A percentile compares a stretch with the other conserved stretches of the same genome.
These are phyloP conservation scores for Setaria italica DNA, from an alignment of 202 grass and related monocot genomes.

Conservation along the genomic window DNA sequence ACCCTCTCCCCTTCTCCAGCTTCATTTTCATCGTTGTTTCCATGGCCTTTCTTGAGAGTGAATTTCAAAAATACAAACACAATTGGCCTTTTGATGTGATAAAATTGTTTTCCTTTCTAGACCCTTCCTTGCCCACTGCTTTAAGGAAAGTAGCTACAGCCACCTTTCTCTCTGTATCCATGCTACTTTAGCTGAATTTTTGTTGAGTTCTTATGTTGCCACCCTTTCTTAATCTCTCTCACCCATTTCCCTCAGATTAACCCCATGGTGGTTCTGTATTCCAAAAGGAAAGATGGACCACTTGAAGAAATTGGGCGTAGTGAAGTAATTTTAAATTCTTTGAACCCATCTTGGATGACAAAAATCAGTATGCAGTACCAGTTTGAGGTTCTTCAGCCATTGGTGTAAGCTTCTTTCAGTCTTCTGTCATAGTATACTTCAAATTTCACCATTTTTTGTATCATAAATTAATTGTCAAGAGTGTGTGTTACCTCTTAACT, in stretches of 20 bases:
- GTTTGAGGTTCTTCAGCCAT: slow-evolving; percentile 90
- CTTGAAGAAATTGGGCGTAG: slow-evolving; percentile 94
- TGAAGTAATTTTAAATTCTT: slow-evolving; percentile 87
- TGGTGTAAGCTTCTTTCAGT: slow-evolving; percentile 88
- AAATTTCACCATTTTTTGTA: slow-evolving; percentile 24
- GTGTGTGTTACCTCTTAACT: slow-evolving; percentile 27
- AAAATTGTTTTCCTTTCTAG: slow-evolving; percentile 8
- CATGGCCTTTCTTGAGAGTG: slow-evolving; percentile 9
- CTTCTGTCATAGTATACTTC: slow-evolving; percentile 41
- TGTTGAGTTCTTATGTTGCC: slow-evolving; percentile 7
- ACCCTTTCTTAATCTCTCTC: slow-evolving; percentile 40
- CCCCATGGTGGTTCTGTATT: slow-evolving; percentile 75
- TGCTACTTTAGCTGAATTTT: slow-evolving; percentile 19
- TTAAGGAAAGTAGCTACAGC: slow-evolving; percentile 18
- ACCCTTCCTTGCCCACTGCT: slow-evolving; percentile 10
- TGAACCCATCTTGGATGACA: slow-evolving; percentile 76
- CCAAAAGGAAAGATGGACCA: slow-evolving; percentile 78
- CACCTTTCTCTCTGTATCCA: slow-evolving; percentile 22
- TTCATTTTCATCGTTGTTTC: neutral
- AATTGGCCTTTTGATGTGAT: neutral
- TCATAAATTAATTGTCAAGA: slow-evolving; percentile 22
- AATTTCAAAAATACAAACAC: neutral
- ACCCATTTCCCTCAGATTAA: slow-evolving; percentile 61
- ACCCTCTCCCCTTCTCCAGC: neutral
- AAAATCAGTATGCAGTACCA: slow-evolving; percentile 87